These are phyloP conservation scores for Aegilops sharonensis DNA, from an alignment of 176 grass and related monocot genomes.

Conservation along the genomic window DNA sequence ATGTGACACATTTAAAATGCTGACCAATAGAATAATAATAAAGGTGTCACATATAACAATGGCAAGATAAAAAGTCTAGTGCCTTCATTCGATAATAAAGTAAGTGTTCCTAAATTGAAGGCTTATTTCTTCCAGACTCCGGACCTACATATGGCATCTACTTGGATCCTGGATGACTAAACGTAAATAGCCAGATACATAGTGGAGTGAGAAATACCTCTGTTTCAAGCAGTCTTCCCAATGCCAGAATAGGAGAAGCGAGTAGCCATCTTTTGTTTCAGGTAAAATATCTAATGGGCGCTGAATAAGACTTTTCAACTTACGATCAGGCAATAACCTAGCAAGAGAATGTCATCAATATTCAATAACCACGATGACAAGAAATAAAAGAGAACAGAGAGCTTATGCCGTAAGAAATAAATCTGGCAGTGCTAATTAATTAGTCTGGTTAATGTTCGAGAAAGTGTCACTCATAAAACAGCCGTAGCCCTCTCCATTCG, in stretches of 20 bases:
- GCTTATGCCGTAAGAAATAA: conserved; percentile 16
- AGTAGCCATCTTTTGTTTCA: conserved; percentile 97
- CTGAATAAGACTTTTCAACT: conserved; percentile 90
- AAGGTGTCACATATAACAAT: background rate
- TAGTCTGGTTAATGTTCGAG: background rate
- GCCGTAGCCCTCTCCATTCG: background rate
- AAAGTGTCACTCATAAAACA: background rate
- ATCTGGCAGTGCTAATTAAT: background rate
- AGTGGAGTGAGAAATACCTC: conserved; percentile 51
- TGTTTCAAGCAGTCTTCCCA: conserved; percentile 96
- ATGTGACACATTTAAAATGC: background rate
- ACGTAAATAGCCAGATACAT: background rate
- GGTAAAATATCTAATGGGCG: conserved; percentile 69
- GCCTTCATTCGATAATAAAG: conserved; percentile 2
- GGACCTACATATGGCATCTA: background rate
- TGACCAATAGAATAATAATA: conserved; percentile 9
- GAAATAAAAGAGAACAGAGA: conserved; percentile 30
- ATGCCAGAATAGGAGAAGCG: conserved; percentile 94
- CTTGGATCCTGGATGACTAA: background rate
- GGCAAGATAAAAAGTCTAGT: background rate
- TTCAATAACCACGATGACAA: background rate
- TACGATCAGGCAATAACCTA: conserved; percentile 93
- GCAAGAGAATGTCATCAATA: conserved; percentile 37
- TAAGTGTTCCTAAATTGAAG: background rate
- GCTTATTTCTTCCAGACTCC: conserved; percentile 11